Evolutionary conservation across 2,329 filamentous ascomycete species (phyloP), one percentile per base, ranked within the genome.

Genomic region (Cercospora citrullina): DNA sequence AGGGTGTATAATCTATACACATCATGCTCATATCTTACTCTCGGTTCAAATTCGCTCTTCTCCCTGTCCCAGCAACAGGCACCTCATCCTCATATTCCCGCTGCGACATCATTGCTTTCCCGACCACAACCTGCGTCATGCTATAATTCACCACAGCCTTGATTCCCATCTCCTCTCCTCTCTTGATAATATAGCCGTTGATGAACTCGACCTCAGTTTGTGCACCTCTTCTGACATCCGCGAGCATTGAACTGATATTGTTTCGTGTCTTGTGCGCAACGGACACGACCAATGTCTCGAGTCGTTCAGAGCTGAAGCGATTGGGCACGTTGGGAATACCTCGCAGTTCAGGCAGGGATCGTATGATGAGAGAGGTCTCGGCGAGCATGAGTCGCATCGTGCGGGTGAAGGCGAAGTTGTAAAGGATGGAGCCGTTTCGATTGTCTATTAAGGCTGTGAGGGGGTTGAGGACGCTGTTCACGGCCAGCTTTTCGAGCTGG

Each of bases 151-250:
- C 83, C 10, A 88, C 87, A 74, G 89, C 89, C 61, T 87, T 83
- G n/a, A 97, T 82, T 1, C 92, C 91, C 68, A 94, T 75, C 76
- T 91, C 87, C 73, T 87, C 85, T 0, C 91, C 95, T 48, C 90
- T 86, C 61, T 83, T 85, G 33, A 96, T 84, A 68, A 99, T 90
- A 81, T 94, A 99, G 0, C 94, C 94, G 77, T 96, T 97, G 72
- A 94, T 86, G 75, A 90, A 96, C 57, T 94, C 87, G 48, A 97
- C 87, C 74, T 97, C 93, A 0, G 92, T 93, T 67, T 84, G 80
- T 69, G 76, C 66, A 1, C 91, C 90, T 1, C 80, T 78, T 10
- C 87, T 81, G 12, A 94, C 82, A 74, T 90, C 87, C 63, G 86
- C 84, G 5, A 91, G 81, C 88, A 96, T 93, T 21, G 83, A 85